Conservation (phyloP, 2,329 filamentous ascomycete species). For the Pseudogymnoascus sp. region DNA sequence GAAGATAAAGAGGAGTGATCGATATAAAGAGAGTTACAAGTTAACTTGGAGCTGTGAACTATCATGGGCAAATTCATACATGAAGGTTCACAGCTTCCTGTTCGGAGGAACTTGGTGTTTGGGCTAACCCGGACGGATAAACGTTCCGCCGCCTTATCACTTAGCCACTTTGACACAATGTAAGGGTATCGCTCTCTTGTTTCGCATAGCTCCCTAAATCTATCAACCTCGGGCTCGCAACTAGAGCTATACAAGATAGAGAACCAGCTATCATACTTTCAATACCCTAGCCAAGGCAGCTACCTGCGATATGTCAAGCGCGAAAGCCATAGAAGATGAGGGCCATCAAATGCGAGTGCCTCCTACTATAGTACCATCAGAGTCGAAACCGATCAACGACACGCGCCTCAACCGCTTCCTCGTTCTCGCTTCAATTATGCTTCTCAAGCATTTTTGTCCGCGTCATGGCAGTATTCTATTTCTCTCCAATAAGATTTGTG, state of each 20-base stretch:
- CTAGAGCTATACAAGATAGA: not conserved
- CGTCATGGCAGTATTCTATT: constrained; percentile 5
- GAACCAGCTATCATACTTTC: not conserved
- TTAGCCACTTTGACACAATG: too few relatives aligned
- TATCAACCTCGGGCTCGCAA: too few relatives aligned
- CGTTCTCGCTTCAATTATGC: constrained; percentile 5
- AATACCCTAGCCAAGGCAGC: not conserved
- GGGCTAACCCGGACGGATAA: too few relatives aligned
- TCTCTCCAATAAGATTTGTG: constrained; percentile 19
- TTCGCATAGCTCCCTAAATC: too few relatives aligned
- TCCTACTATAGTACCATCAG: not conserved
- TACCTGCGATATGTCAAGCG: not conserved
- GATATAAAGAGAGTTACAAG: too few relatives aligned
- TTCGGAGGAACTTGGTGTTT: too few relatives aligned
- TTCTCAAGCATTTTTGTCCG: constrained; percentile 10
- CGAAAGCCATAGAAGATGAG: not conserved
- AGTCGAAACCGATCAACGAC: constrained; percentile 7
- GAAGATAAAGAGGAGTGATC: too few relatives aligned
- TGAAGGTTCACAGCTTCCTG: too few relatives aligned
- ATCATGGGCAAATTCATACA: too few relatives aligned
- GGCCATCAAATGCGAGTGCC: not conserved
- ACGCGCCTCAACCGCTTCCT: not conserved
- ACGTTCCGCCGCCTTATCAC: too few relatives aligned
- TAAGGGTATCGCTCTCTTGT: too few relatives aligned
- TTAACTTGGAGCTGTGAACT: too few relatives aligned